Base-by-base conservation (phyloP, 129 eudicot species). In the Lonicera japonica region DNA sequence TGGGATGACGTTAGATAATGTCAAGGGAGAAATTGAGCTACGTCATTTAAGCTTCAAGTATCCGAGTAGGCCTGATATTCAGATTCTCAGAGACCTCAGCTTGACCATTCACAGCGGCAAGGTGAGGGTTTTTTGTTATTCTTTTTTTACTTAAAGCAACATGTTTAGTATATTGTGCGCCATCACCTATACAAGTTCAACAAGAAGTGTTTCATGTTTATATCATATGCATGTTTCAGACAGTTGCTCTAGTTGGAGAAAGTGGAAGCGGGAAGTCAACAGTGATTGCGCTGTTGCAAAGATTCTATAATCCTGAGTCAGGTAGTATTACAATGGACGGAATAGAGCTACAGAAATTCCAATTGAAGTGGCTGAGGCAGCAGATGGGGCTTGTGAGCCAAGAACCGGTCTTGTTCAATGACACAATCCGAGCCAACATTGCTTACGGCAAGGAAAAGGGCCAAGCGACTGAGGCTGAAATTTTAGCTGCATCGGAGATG, bases 371-470 rank as follows among this genome's bases (percentile, higher is more conserved):
- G 95, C 76, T 87, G 21, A 78, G 95, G 65, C 67, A 67, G 67
- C 91, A 83, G 72, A 87, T 87, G 88, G 95, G 95, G 4, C 83
- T 83, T 10, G 86, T 87, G 46, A 78, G 88, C 77, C 90, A 83
- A 50, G 95, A 87, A 58, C 95, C 95, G 0, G 71, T 67, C 7
- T 70, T 87, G 77, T 87, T 87, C 39, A 87, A 78, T 47, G 88
- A 83, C 55, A 80, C 91, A 19, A 83, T 87, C 47, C 75, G 91
- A 25, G 71, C 85, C 63, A 87, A 87, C 70, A 87, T 87, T 48
- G 84, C 80, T 7, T 87, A 83, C 21, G 91, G 95, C 24, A 87
- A 83, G 61, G 91, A 74, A 5, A 82, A 87, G 13, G 81, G 73
- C 20, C 15, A 15, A 12, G 91, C 86, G 21, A 87, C 74, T 5